phyloP scores from a whole-genome alignment of 2,329 filamentous ascomycete genomes.

The Bisporella sp. region DNA sequence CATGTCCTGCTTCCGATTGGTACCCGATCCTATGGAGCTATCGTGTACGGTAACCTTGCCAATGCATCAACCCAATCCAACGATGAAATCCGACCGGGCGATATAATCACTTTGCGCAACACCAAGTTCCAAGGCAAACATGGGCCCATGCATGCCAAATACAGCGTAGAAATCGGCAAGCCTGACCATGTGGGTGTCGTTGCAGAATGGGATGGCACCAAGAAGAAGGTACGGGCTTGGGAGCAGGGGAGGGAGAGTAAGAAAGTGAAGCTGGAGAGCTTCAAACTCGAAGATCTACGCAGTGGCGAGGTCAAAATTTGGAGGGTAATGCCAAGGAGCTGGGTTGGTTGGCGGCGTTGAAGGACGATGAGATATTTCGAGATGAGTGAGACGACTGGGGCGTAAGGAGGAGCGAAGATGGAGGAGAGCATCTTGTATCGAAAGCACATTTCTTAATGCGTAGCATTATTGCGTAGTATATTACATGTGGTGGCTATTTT shows the following conservation, averaged over 20 bases:
- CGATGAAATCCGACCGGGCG: slow-evolving; percentile 88
- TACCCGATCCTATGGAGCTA: slow-evolving; percentile 81
- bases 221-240: slow-evolving; percentile 95
- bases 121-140: slow-evolving; percentile 93
- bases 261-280: slow-evolving; percentile 91
- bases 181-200: slow-evolving; percentile 83
- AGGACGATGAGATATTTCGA: background rate
- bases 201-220: slow-evolving; percentile 94
- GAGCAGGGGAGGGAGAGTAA: slow-evolving; percentile 91
- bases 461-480: background rate
- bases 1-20: slow-evolving; percentile 72
- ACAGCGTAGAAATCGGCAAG: slow-evolving; percentile 80
- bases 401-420: background rate
- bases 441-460: background rate
- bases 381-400: background rate
- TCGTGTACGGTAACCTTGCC: slow-evolving; percentile 91
- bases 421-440: background rate
- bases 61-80: slow-evolving; percentile 87
- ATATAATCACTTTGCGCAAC: slow-evolving; percentile 89
- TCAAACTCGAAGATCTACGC: slow-evolving; percentile 83
- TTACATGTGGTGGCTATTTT: background rate
- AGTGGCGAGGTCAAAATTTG: slow-evolving; percentile 96
- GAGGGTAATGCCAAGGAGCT: slow-evolving; percentile 86
- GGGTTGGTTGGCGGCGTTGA: slow-evolving; percentile 78
- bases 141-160: slow-evolving; percentile 92